These are phyloP conservation scores for Leccinum fuscescens DNA, from an alignment of 1,284 basidiomycete genomes.

Conservation along the genomic window DNA sequence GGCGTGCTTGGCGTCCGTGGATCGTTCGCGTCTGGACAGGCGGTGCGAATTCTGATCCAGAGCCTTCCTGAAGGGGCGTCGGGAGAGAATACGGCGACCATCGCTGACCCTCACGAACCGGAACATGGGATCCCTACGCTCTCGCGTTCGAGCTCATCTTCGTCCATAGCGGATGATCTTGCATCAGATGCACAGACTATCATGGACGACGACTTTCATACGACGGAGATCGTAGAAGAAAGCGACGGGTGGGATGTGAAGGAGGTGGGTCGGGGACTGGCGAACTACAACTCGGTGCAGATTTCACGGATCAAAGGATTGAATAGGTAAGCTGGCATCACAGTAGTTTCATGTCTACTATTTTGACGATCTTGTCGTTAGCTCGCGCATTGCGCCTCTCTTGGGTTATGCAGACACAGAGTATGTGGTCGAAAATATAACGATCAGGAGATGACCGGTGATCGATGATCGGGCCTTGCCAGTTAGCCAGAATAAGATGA, in stretches of 20 bases:
- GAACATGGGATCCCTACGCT: constrained; percentile 37
- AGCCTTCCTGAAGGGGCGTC: constrained; percentile 30
- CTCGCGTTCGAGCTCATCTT: constrained; percentile 38
- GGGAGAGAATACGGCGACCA: constrained; percentile 20
- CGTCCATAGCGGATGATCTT: constrained; percentile 36
- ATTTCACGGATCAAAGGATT: constrained; percentile 86
- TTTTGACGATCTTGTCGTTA: constrained; percentile 32
- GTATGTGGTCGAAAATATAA: constrained; percentile 94
- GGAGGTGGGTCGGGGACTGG: constrained; percentile 91
- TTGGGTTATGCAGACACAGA: constrained; percentile 95
- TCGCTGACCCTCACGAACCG: constrained; percentile 23
- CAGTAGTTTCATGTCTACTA: not conserved
- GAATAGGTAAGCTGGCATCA: constrained; percentile 64
- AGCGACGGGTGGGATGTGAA: constrained; percentile 71
- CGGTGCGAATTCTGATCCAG: constrained; percentile 80
- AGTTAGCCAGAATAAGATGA: not conserved
- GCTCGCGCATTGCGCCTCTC: constrained; percentile 77
- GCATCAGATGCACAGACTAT: constrained; percentile 24
- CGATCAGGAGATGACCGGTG: constrained; percentile 44
- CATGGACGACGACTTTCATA: constrained; percentile 31
- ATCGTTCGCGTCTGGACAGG: constrained; percentile 91
- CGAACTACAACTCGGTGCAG: constrained; percentile 95
- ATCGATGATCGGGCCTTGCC: not conserved
- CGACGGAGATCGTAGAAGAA: constrained; percentile 31
- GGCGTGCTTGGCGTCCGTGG: constrained; percentile 89